Evolutionary conservation across 768 basidiomycete genomes (phyloP).

Genomic region (Rubroboletus pulcherrimus): DNA sequence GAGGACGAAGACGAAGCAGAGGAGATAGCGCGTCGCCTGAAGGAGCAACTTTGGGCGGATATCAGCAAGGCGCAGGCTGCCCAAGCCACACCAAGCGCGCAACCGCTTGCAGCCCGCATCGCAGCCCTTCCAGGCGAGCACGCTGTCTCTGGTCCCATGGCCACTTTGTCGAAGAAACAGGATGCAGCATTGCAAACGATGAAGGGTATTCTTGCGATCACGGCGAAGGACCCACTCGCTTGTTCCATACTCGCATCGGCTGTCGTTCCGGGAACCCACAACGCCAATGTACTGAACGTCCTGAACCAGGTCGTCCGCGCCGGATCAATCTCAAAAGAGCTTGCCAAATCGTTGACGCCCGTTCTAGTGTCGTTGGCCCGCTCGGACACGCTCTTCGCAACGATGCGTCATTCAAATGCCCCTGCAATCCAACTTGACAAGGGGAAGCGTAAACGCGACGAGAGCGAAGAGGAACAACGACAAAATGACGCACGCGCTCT

Average conservation of each 20-base stretch:
- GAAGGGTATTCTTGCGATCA: constrained; percentile 54
- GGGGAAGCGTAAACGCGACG: constrained; percentile 74
- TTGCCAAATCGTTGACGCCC: constrained; percentile 56
- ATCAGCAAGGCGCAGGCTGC: constrained; percentile 61
- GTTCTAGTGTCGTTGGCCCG: constrained; percentile 62
- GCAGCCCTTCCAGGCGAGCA: constrained; percentile 3
- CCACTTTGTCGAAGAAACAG: constrained; percentile 39
- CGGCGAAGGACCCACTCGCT: constrained; percentile 55
- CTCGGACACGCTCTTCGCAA: constrained; percentile 63
- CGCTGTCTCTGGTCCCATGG: constrained; percentile 10
- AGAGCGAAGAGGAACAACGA: constrained; percentile 34
- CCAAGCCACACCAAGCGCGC: constrained; percentile 21
- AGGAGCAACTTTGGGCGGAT: constrained; percentile 77
- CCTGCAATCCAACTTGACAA: constrained; percentile 60
- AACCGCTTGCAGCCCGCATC: constrained; percentile 1
- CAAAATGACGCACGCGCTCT: constrained; percentile 26
- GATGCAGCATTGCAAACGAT: constrained; percentile 64
- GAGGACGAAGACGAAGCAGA: constrained; percentile 59
- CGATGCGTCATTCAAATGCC: constrained; percentile 59
- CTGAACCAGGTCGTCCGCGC: constrained; percentile 47
- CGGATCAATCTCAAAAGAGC: constrained; percentile 47
- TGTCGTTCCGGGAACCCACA: constrained; percentile 43
- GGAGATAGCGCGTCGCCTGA: constrained; percentile 67
- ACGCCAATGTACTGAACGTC: constrained; percentile 50
- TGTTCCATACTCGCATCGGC: constrained; percentile 50